Evolutionary conservation across 257 asterid species (phyloP).

Genomic region (Scutellaria baicalensis): DNA sequence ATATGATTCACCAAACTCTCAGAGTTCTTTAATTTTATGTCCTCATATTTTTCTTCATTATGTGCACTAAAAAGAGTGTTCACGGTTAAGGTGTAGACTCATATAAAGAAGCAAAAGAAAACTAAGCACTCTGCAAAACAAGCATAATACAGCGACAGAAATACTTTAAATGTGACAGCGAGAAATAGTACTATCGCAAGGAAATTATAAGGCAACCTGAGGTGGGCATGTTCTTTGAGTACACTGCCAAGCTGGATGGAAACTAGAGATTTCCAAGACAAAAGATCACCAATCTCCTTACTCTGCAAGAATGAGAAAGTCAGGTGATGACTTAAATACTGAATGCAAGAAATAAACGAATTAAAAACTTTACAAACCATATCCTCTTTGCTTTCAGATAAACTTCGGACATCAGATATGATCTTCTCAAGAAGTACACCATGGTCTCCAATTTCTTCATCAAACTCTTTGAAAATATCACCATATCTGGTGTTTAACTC

Average conservation of each 20-base stretch:
- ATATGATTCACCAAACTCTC: background rate
- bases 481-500: conserved; percentile 71
- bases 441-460: conserved; percentile 56
- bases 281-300: conserved; percentile 57
- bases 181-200: background rate
- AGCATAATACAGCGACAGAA: background rate
- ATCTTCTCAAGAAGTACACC: conserved; percentile 48
- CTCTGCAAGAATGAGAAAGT: conserved; percentile 36
- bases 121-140: background rate
- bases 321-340: background rate
- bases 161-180: background rate
- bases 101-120: background rate
- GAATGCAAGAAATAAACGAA: background rate
- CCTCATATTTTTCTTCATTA: background rate
- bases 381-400: conserved; percentile 57
- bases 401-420: conserved; percentile 47
- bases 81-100: background rate
- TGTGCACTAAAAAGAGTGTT: background rate
- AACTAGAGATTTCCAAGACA: conserved; percentile 77
- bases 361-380: conserved; percentile 43
- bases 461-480: conserved; percentile 57
- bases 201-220: conserved; percentile 44
- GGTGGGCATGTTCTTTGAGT: conserved; percentile 50
- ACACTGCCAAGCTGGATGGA: conserved; percentile 59
- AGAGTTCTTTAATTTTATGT: background rate